Percentiles rank a stretch among this genome's conserved stretches.
Evolutionary conservation across 108 stramenopile species (phyloP).

Genomic region (Nannochloropsis salina): DNA sequence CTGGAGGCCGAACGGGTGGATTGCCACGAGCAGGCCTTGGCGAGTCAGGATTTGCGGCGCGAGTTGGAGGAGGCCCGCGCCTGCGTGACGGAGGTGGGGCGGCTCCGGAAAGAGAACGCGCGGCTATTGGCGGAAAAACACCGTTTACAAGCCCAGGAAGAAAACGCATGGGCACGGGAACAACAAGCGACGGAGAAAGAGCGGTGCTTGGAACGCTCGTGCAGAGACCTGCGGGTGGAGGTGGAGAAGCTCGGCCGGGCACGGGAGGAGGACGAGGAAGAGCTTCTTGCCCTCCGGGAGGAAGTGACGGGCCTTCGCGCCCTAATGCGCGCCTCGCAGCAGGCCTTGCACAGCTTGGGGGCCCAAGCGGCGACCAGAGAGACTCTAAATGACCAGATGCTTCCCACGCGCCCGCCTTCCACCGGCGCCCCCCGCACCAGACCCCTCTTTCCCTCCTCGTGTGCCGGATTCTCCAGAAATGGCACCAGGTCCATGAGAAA

Average conservation of each 20-base stretch:
- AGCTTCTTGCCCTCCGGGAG: background rate
- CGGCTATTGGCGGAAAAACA: background rate
- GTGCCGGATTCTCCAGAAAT: background rate
- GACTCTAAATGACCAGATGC: background rate
- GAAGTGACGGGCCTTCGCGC: background rate
- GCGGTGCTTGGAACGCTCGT: background rate
- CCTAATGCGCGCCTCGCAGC: background rate
- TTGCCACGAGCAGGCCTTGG: background rate
- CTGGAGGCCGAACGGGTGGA: background rate
- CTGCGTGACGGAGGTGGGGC: background rate
- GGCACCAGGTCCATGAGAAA: too few species aligned
- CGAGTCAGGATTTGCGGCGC: background rate
- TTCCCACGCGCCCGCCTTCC: background rate
- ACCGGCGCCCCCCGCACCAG: background rate
- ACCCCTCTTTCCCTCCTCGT: background rate
- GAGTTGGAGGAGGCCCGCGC: background rate
- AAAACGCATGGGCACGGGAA: background rate
- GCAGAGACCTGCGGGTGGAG: background rate
- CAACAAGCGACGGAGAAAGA: background rate
- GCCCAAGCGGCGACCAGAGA: background rate
- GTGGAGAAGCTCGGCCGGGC: background rate
- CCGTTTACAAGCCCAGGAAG: background rate
- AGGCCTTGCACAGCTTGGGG: slow-evolving; percentile 2
- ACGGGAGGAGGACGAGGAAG: background rate
- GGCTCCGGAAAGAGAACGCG: background rate